A percentile compares a stretch with the other conserved stretches of the same genome.
phyloP scores from a whole-genome alignment of 352 stramenopile species.

The Globisporangium nagaii region DNA sequence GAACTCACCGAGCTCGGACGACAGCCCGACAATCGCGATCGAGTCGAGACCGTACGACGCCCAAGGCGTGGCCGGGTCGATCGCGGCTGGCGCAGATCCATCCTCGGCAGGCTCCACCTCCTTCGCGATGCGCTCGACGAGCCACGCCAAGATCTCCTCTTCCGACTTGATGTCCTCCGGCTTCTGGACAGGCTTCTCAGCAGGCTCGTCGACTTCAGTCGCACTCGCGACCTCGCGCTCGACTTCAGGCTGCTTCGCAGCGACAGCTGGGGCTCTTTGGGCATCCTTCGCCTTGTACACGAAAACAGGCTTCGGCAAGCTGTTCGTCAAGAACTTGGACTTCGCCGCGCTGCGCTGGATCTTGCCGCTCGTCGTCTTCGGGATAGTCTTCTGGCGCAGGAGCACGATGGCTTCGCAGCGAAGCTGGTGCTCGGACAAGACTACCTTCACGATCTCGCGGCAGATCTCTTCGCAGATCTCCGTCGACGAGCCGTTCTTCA shows the following conservation, averaged over 20 bases:
- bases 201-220: conserved; percentile 1
- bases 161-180: conserved; percentile 44
- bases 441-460: conserved; percentile 52
- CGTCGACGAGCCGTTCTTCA: conserved; percentile 54
- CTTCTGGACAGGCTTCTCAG: conserved; percentile 12
- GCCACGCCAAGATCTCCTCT: conserved; percentile 68
- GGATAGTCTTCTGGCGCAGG: conserved; percentile 60
- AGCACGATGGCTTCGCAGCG: conserved; percentile 71
- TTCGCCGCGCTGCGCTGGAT: conserved; percentile 74
- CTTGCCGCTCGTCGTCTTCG: conserved; percentile 84
- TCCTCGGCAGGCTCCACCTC: conserved; percentile 21
- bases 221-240: not conserved
- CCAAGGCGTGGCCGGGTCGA: conserved; percentile 58
- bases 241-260: conserved; percentile 9
- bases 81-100: conserved; percentile 16
- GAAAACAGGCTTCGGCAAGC: conserved; percentile 44
- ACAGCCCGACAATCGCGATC: conserved; percentile 59
- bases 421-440: conserved; percentile 68
- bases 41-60: conserved; percentile 62
- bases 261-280: not conserved
- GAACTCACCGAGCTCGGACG: conserved; percentile 58
- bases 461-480: conserved; percentile 52
- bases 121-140: conserved; percentile 56
- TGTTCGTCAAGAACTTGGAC: conserved; percentile 39
- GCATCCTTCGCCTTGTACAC: conserved; percentile 40